Conservation (phyloP, 2,329 filamentous ascomycete species). For the Colletotrichum limetticola region DNA sequence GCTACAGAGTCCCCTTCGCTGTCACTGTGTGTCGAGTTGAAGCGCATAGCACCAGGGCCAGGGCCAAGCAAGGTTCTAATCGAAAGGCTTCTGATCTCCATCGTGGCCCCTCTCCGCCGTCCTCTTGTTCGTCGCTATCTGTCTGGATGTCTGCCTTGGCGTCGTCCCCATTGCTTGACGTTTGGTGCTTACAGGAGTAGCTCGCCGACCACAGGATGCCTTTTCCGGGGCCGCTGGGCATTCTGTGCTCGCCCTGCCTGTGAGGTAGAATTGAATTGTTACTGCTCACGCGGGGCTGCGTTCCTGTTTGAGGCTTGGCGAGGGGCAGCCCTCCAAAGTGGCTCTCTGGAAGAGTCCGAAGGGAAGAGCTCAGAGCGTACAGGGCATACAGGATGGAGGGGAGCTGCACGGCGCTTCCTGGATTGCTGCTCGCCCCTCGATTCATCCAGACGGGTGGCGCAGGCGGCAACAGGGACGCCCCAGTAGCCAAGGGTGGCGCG, state of each 20-base stretch:
- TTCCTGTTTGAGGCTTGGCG: conserved; percentile 10
- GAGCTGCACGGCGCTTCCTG: too few relatives aligned
- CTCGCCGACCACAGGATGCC: neutral
- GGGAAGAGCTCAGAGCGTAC: too few relatives aligned
- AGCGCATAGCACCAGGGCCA: neutral
- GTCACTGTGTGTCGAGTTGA: neutral
- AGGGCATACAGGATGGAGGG: too few relatives aligned
- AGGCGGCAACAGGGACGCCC: conserved; percentile 8
- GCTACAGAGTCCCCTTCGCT: too few relatives aligned
- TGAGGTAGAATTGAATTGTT: neutral
- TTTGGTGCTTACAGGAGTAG: neutral
- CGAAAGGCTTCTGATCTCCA: neutral
- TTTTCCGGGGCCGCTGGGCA: neutral
- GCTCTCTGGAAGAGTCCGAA: neutral
- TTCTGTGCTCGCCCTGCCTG: neutral
- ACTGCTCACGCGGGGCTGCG: neutral
- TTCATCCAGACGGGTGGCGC: conserved; percentile 29
- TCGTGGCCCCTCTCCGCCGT: neutral
- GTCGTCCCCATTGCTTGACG: neutral
- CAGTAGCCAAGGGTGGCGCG: neutral
- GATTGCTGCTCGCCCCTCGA: neutral
- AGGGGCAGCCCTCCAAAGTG: neutral
- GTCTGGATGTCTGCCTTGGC: conserved; percentile 2
- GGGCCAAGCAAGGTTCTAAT: neutral
- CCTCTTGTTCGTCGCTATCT: neutral